Evolutionary conservation across 768 basidiomycete species (phyloP), one percentile per base, ranked within the genome.

Genomic region (Leucosporidium yakuticum): DNA sequence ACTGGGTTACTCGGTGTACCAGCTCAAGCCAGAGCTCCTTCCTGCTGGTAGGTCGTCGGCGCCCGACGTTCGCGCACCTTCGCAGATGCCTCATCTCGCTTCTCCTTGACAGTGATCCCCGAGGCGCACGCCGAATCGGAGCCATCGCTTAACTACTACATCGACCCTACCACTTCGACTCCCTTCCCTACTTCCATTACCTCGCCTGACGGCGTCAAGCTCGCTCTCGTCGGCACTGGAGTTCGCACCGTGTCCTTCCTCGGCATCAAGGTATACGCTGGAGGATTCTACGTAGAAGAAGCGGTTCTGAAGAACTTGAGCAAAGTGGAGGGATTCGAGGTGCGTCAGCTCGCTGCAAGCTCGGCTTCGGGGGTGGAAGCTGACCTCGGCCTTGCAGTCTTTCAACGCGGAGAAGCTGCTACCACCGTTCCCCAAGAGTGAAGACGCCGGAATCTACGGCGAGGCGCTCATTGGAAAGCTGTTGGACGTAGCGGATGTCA

Each of bases 201-300:
- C 17, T 63, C 60, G 27, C 14, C 48, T 21, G 49, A 44, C 20
- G 62, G 50, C 21, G 23, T 17, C 39, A 39, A 23, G 20, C 75
- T 80, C 21, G 64, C 69, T 15, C 77, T 81, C 21, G 77, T 80
- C 34, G 80, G 80, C 1, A 66, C 80, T 6, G 80, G 80, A 23
- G 79, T 81, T 6, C 73, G 80, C 21, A 80, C 77, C 32, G 80
- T 81, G 11, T 78, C 78, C 2, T 80, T 81, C 75, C 74, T 81
- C 11, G 63, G 74, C 7, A 77, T 81, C 34, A 76, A 78, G 63
- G 80, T 81, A 9, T 81, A 81, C 72, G 73, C 76, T 4, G 80
- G 74, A 8, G 80, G 76, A 0, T 79, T 80, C 69, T 81, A 81
- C 68, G 65, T 79, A 8, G 76, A 76, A 0, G 73, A 77, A 25